These are phyloP conservation scores for Aethionema arabicum DNA, from an alignment of 345 rosid genomes.

Conservation along the genomic window DNA sequence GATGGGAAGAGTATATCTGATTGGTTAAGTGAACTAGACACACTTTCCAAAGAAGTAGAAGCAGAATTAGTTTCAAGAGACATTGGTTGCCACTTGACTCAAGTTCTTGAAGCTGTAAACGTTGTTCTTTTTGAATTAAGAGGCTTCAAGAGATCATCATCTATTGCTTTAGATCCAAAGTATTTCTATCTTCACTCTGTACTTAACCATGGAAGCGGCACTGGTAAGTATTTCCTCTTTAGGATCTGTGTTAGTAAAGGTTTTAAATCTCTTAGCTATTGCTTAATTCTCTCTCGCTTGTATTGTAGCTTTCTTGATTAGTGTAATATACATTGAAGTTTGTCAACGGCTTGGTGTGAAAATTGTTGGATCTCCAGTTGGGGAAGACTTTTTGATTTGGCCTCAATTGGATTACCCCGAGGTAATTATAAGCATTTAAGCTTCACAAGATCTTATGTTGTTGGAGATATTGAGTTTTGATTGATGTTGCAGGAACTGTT, in stretches of 20 bases:
- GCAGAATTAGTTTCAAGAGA: conserved; percentile 77
- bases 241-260: conserved; percentile 23
- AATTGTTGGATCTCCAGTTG: conserved; percentile 91
- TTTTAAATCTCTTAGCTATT: neutral
- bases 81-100: conserved; percentile 74
- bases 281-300: conserved; percentile 6
- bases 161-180: conserved; percentile 63
- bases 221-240: conserved; percentile 52
- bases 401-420: conserved; percentile 81
- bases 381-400: conserved; percentile 96
- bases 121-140: conserved; percentile 70
- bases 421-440: conserved; percentile 38
- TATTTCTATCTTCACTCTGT: conserved; percentile 75
- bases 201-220: conserved; percentile 69
- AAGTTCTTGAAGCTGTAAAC: conserved; percentile 83
- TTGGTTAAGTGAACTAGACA: conserved; percentile 69
- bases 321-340: conserved; percentile 91
- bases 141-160: conserved; percentile 70
- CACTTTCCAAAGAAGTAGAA: conserved; percentile 74
- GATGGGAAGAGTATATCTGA: conserved; percentile 58
- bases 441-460: neutral
- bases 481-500: conserved; percentile 63
- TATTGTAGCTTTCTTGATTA: conserved; percentile 76
- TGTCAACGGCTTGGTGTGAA: conserved; percentile 70
- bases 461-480: neutral